Percentiles rank a stretch among this genome's conserved stretches.
Conservation (phyloP, 2,329 filamentous ascomycete genomes). For the Neonectria coccinea region DNA sequence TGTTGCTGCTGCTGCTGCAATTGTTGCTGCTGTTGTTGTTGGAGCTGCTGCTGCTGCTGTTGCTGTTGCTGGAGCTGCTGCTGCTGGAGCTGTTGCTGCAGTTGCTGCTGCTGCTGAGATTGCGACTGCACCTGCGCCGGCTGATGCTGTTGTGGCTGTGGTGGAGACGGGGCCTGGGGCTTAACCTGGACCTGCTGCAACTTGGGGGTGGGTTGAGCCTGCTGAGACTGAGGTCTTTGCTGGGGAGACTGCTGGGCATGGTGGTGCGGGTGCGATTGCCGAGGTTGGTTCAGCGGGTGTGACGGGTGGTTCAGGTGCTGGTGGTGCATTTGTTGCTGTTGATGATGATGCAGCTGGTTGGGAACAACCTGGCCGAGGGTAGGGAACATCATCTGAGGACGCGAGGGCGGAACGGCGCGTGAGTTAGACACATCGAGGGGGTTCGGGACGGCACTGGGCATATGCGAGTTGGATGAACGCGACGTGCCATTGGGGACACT, state of each 20-base stretch:
- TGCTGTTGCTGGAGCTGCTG: constrained; percentile 44
- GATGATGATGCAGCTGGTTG: constrained; percentile 59
- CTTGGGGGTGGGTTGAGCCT: constrained; percentile 46
- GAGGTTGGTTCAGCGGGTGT: constrained; percentile 44
- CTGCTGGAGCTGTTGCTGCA: constrained; percentile 45
- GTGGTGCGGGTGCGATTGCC: constrained; percentile 44
- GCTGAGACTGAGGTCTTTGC: constrained; percentile 54
- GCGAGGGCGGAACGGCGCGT: constrained; percentile 56
- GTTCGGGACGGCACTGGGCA: constrained; percentile 62
- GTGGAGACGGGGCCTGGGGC: constrained; percentile 48
- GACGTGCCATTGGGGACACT: constrained; percentile 63
- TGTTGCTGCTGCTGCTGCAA: constrained; percentile 48
- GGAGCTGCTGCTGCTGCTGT: constrained; percentile 47
- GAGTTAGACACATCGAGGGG: constrained; percentile 59
- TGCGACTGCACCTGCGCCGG: constrained; percentile 34
- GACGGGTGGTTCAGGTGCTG: constrained; percentile 47
- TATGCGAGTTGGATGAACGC: constrained; percentile 57
- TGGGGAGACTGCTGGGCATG: constrained; percentile 49
- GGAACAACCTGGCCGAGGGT: constrained; percentile 57
- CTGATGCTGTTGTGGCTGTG: constrained; percentile 48
- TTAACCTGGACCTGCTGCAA: constrained; percentile 50
- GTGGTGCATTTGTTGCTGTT: constrained; percentile 51
- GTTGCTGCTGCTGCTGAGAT: constrained; percentile 39
- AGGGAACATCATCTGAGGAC: constrained; percentile 57
- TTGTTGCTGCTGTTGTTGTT: constrained; percentile 48